These are phyloP conservation scores for Colletotrichum magnum DNA, from an alignment of 2,329 filamentous ascomycete genomes.

Conservation along the genomic window DNA sequence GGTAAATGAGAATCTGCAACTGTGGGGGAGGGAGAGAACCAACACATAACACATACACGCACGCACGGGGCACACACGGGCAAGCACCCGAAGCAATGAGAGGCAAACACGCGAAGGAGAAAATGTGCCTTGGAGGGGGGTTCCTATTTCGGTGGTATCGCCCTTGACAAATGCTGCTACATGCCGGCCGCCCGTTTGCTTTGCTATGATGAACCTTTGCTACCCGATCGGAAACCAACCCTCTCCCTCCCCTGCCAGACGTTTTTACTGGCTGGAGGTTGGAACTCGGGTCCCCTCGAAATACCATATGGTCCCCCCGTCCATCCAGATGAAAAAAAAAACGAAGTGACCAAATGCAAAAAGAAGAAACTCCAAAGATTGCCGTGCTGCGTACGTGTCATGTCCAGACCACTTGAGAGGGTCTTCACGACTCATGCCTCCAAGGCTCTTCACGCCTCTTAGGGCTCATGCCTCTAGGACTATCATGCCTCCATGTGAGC, in stretches of 20 bases:
- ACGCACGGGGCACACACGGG: not conserved
- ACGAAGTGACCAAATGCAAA: too few relatives aligned
- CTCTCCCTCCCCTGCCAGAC: not conserved
- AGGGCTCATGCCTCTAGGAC: conserved; percentile 14
- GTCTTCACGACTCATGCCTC: not conserved
- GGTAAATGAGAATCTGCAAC: too few relatives aligned
- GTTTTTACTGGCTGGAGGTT: too few relatives aligned
- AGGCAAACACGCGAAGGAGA: not conserved
- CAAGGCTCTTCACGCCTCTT: not conserved
- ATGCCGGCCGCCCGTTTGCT: conserved; percentile 18
- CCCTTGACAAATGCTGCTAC: too few relatives aligned
- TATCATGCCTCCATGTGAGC: conserved; percentile 15
- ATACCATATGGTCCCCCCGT: too few relatives aligned
- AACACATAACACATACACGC: not conserved
- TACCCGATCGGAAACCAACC: too few relatives aligned
- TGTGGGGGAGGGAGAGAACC: too few relatives aligned
- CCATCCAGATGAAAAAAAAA: too few relatives aligned
- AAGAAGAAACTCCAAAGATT: conserved; percentile 23
- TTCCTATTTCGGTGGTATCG: too few relatives aligned
- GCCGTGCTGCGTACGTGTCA: conserved; percentile 6
- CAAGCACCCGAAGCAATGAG: not conserved
- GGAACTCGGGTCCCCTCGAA: too few relatives aligned
- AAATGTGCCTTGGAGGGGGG: too few relatives aligned
- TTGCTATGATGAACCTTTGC: conserved; percentile 20
- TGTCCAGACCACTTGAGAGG: not conserved